phyloP scores from a whole-genome alignment of 2,329 filamentous ascomycete species.

The Penicillium sumatraense region DNA sequence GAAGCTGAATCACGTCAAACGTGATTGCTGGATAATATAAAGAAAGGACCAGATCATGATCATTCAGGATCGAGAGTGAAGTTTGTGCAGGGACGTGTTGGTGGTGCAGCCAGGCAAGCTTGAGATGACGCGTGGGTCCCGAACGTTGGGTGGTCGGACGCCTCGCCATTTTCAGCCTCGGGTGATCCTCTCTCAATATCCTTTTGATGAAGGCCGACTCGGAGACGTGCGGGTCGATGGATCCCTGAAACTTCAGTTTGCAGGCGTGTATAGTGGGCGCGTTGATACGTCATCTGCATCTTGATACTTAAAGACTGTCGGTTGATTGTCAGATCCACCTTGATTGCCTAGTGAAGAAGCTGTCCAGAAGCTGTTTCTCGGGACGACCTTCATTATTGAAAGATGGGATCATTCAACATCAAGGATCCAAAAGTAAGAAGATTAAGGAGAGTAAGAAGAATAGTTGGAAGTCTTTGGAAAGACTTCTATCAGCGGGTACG shows the following conservation, averaged over 20 bases:
- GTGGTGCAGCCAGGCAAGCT: neutral
- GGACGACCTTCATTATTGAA: too few relatives aligned
- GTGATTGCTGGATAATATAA: slow-evolving; percentile 13
- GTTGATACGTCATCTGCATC: slow-evolving; percentile 1
- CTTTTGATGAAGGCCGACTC: slow-evolving; percentile 7
- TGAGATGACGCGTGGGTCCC: neutral
- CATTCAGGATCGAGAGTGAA: neutral
- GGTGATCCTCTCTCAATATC: neutral
- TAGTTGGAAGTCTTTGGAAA: too few relatives aligned
- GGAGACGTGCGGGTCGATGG: neutral
- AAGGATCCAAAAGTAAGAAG: too few relatives aligned
- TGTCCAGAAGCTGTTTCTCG: too few relatives aligned
- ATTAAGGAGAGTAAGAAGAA: too few relatives aligned
- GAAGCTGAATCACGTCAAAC: neutral
- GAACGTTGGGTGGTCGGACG: slow-evolving; percentile 7
- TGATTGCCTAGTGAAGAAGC: neutral
- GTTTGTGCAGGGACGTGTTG: slow-evolving; percentile 5
- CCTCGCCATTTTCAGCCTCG: slow-evolving; percentile 8
- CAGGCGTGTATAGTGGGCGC: neutral
- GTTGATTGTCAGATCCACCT: neutral
- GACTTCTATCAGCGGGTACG: too few relatives aligned
- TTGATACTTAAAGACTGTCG: neutral
- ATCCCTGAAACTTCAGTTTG: slow-evolving; percentile 4
- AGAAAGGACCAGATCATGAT: neutral
- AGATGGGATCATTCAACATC: too few relatives aligned